Conservation (phyloP, 1,284 basidiomycete species). For the Rhodotorula mucilaginosa region DNA sequence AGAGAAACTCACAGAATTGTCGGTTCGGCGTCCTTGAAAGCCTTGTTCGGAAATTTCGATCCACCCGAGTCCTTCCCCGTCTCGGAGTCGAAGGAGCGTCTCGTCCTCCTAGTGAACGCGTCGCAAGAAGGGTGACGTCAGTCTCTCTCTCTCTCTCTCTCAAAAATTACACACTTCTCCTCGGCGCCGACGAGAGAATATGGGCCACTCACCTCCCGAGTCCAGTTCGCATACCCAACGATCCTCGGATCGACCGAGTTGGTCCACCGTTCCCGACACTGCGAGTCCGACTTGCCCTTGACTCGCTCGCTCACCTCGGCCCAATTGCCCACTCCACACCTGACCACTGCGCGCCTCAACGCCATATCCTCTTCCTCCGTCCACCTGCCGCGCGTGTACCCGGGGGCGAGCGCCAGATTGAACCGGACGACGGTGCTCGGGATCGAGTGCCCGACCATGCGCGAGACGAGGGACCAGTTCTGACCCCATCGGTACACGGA, state of each 20-base stretch:
- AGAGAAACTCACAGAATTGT: slow-evolving; percentile 29
- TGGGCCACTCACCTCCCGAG: slow-evolving; percentile 27
- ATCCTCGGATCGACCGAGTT: slow-evolving; percentile 56
- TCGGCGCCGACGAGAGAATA: not conserved
- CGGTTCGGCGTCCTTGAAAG: slow-evolving; percentile 30
- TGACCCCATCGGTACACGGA: slow-evolving; percentile 35
- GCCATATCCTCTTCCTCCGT: slow-evolving; percentile 62
- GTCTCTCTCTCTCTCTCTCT: not conserved
- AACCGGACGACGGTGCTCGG: slow-evolving; percentile 38
- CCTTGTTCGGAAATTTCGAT: slow-evolving; percentile 27
- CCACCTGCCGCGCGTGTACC: slow-evolving; percentile 54
- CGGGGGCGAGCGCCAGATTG: slow-evolving; percentile 32
- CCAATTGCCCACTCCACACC: slow-evolving; percentile 69
- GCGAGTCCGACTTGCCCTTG: slow-evolving; percentile 63
- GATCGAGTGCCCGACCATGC: not conserved
- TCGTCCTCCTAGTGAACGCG: slow-evolving; percentile 32
- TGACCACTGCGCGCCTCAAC: slow-evolving; percentile 65
- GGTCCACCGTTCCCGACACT: slow-evolving; percentile 78
- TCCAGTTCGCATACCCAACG: slow-evolving; percentile 29
- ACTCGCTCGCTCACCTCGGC: slow-evolving; percentile 66
- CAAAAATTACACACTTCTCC: too few species aligned
- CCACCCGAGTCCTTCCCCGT: slow-evolving; percentile 33
- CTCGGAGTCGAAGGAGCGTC: slow-evolving; percentile 21
- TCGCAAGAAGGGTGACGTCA: too few species aligned
- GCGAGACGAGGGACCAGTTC: slow-evolving; percentile 39